Conservation (phyloP, 495 filamentous ascomycete genomes). For the Talaromyces liani region DNA sequence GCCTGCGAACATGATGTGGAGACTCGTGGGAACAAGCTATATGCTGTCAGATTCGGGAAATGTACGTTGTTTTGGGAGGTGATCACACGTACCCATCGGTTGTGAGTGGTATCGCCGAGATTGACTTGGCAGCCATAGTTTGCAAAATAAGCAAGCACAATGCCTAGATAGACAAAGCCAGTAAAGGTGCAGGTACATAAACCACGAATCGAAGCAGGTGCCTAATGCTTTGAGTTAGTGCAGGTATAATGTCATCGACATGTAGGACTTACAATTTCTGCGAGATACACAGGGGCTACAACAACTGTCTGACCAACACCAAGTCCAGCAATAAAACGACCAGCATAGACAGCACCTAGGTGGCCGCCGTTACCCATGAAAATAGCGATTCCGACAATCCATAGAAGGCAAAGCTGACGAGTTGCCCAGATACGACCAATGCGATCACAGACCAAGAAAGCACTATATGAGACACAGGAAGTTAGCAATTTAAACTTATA, state of each 20-base stretch:
- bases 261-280: constrained; percentile 33
- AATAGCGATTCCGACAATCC: constrained; percentile 61
- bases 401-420: constrained; percentile 54
- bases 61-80: neutral
- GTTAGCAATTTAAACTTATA: neutral
- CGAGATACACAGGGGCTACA: constrained; percentile 48
- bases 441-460: constrained; percentile 59
- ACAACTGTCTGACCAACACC: constrained; percentile 63
- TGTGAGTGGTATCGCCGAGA: constrained; percentile 46
- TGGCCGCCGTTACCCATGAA: constrained; percentile 57
- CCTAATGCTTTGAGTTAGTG: constrained; percentile 13
- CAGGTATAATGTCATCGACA: constrained; percentile 1
- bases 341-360: constrained; percentile 57
- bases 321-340: constrained; percentile 60
- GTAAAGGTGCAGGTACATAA: constrained; percentile 65
- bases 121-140: constrained; percentile 51
- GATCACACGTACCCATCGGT: constrained; percentile 44
- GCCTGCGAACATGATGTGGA: constrained; percentile 67
- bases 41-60: constrained; percentile 19
- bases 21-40: constrained; percentile 55
- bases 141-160: constrained; percentile 44
- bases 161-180: constrained; percentile 42
- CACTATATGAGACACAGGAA: constrained; percentile 21
- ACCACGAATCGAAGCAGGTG: constrained; percentile 55
- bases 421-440: constrained; percentile 66